These are phyloP conservation scores for Macadamia tetraphylla DNA, from an alignment of 164 flowering plant species.

Conservation along the genomic window DNA sequence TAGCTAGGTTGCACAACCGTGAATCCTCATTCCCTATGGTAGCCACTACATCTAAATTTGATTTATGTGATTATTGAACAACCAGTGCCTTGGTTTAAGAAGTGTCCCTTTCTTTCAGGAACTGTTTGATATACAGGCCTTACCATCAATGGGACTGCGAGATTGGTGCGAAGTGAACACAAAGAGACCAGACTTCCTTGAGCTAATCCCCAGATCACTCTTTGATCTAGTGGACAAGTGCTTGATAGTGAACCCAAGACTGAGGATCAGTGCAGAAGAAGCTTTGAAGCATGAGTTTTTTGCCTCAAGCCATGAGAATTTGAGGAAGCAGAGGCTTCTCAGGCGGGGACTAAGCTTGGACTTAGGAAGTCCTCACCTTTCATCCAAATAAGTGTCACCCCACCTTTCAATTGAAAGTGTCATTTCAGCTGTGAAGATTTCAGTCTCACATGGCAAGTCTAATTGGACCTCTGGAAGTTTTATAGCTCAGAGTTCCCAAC, in stretches of 20 bases:
- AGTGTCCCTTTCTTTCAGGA: constrained; percentile 40
- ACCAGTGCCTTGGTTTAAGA: neutral
- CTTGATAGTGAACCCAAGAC: constrained; percentile 80
- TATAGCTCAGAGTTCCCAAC: neutral
- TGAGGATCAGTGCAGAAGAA: constrained; percentile 78
- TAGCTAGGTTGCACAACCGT: constrained; percentile 81
- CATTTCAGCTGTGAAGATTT: neutral
- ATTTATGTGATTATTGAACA: neutral
- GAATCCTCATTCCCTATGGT: constrained; percentile 85
- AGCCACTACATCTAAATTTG: constrained; percentile 9
- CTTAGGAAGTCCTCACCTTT: constrained; percentile 5
- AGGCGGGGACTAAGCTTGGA: constrained; percentile 22
- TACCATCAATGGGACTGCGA: constrained; percentile 37
- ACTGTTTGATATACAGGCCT: constrained; percentile 40
- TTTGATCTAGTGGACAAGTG: constrained; percentile 87
- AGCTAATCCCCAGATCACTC: constrained; percentile 50
- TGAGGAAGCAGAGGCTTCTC: constrained; percentile 40
- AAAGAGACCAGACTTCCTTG: constrained; percentile 55
- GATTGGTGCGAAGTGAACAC: constrained; percentile 73
- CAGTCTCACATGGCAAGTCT: constrained; percentile 4
- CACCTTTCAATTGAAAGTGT: too few species aligned
- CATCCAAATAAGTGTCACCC: constrained; percentile 5
- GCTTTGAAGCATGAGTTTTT: constrained; percentile 84
- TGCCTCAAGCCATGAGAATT: constrained; percentile 44
- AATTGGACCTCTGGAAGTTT: constrained; percentile 5